Evolutionary conservation across 768 basidiomycete species (phyloP), one percentile per base, ranked within the genome.

Genomic region (Suillus bovinus): DNA sequence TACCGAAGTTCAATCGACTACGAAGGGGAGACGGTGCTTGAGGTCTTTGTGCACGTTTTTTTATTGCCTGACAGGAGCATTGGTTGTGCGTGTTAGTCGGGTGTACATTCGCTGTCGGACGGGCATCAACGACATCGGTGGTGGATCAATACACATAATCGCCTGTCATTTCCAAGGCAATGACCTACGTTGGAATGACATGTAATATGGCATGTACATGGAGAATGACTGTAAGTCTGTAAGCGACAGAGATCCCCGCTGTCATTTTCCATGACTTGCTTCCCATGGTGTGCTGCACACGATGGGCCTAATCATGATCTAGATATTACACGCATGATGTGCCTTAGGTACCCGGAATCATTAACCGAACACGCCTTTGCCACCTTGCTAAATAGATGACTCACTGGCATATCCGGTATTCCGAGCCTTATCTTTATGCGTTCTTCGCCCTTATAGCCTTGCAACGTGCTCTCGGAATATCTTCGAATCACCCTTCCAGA

Each of bases 1-100:
- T 94, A 49, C 92, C 91, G 50, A 94, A 94, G 76, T 94, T 94
- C 70, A 94, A 94, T 72, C 77, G 92, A 56, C 70, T 93, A 61
- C 76, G 89, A 17, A 56, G 55, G 38, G 55, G 55, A 13, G 55
- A 56, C 39, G 55, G 55, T 20, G 27, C 55, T 39, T 56, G 38
- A 56, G 24, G 55, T 56, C 36, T 56, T 29, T 5, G 24, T 20
- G 24, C 36, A 38, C 24, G 24, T 56, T 20, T 36, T 33, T 27
- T 54, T 33, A 24, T 36, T 38, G 22, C 36, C 34, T 54, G 42
- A 44, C 42, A n/a, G 42, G 6, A 20, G 44, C 44, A 47, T 24
- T 27, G 14, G 24, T 24, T 47, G 44, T 22, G 11, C 44, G n/a
- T 49, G 49, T 17, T 29, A 17, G 47, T 50, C 49, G 49, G 49